Base-by-base conservation (phyloP, 2,329 filamentous ascomycete species). In the Gaeumannomyces sp. region DNA sequence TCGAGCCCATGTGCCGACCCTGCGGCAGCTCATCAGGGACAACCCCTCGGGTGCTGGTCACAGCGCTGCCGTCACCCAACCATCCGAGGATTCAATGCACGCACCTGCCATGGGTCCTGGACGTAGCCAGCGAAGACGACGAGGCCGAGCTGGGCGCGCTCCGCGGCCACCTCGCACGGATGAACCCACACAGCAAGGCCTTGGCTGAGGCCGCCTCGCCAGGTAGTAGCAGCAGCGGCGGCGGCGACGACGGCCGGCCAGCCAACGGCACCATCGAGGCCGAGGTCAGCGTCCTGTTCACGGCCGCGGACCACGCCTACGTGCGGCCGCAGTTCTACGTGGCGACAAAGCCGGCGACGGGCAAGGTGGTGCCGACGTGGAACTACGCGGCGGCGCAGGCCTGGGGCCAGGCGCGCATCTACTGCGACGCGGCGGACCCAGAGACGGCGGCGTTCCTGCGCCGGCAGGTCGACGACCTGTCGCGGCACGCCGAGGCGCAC, bases 351-450 rank as follows among this genome's bases (percentile, higher is more conserved):
- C 87, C 86, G 0, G 72, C 70, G 0, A 86, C 82, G 0, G 87
- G 81, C 14, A 90, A 90, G 69, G 87, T 89, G 0, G 88, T 89
- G 6, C 87, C 87, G 0, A 91, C 88, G 0, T 90, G 88, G 88
- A 87, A 91, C 73, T 91, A 90, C 69, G 78, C 85, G 0, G 86
- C 87, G 0, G 87, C 81, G 0, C 85, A 90, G 73, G 85, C 79
- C 0, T 89, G 89, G 68, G 88, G 88, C 1, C 79, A 73, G 1
- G 83, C 83, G 1, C 82, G 67, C 0, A 74, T 89, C 4, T 84
- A 81, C 67, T 81, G 76, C 65, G 82, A 89, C 65, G 72, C 78
- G 0, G 69, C 75, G 0, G 77, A 80, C 0, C 69, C 75, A 0
- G 77, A 80, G 28, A 83, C 84, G 0, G 70, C 72, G 0, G 66